A percentile compares a stretch with the other conserved stretches of the same genome.
Conservation (phyloP, 306 rosid species). For the Quercus ilex region DNA sequence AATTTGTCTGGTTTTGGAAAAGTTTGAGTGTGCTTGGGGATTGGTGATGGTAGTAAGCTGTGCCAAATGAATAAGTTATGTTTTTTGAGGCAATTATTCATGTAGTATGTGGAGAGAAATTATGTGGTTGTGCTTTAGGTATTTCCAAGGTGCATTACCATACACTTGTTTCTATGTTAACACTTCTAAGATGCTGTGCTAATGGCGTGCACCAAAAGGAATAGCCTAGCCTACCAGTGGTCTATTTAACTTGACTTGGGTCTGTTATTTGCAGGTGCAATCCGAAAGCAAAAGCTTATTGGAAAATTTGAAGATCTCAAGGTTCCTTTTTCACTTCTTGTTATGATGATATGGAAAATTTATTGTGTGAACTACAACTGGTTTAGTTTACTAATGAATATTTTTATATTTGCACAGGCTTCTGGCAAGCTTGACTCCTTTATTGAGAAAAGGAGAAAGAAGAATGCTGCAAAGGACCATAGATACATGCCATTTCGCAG, state of each 20-base stretch:
- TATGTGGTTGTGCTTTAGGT: neutral
- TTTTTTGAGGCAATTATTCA: neutral
- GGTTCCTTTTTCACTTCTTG: conserved; percentile 38
- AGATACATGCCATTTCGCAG: conserved; percentile 77
- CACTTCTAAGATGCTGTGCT: neutral
- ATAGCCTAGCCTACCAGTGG: neutral
- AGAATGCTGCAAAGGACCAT: conserved; percentile 87
- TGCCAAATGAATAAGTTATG: neutral
- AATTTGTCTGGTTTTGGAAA: neutral
- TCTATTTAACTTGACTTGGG: conserved; percentile 13
- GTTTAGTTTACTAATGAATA: neutral
- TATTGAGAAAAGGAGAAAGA: conserved; percentile 74
- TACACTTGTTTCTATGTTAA: neutral
- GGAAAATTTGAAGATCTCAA: conserved; percentile 68
- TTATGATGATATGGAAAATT: neutral
- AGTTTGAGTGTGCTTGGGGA: neutral
- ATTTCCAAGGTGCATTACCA: neutral
- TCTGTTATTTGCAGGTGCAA: conserved; percentile 61
- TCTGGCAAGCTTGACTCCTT: conserved; percentile 76
- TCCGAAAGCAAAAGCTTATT: conserved; percentile 61
- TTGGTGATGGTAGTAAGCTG: conserved; percentile 14
- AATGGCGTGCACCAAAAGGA: neutral
- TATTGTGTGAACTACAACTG: neutral
- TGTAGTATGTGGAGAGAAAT: neutral
- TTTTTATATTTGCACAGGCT: conserved; percentile 29